These are phyloP conservation scores for Liquidambar formosana DNA, from an alignment of 164 flowering plant species.

Conservation along the genomic window DNA sequence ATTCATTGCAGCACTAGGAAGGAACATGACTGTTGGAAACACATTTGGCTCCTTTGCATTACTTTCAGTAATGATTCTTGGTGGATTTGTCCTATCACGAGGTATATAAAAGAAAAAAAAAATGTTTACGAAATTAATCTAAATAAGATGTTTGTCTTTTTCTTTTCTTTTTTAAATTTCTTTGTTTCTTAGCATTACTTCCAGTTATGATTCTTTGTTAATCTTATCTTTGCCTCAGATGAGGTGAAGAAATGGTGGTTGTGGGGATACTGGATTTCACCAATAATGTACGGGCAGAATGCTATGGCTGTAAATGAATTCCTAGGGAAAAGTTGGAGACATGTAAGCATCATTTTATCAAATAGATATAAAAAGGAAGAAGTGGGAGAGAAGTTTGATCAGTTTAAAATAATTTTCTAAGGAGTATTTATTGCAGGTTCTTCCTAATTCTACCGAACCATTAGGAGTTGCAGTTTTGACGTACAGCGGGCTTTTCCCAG, in stretches of 20 bases:
- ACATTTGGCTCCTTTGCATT: conserved; percentile 52
- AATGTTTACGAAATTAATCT: not conserved
- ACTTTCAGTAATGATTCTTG: conserved; percentile 37
- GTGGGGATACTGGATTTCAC: conserved; percentile 59
- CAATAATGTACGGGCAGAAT: conserved; percentile 52
- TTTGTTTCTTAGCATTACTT: too few relatives aligned
- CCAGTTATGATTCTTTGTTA: too few relatives aligned
- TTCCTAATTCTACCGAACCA: conserved; percentile 26
- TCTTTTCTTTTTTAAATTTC: too few relatives aligned
- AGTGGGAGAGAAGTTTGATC: too few relatives aligned
- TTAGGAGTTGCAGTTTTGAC: conserved; percentile 44
- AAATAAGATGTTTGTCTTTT: not conserved
- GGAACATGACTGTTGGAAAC: conserved; percentile 50
- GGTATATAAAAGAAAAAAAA: too few relatives aligned
- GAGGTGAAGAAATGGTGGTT: conserved; percentile 38
- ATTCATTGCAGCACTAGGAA: conserved; percentile 41
- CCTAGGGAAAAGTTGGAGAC: conserved; percentile 45
- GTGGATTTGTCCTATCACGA: conserved; percentile 55
- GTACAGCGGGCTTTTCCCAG: conserved; percentile 43
- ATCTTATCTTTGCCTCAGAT: conserved; percentile 15
- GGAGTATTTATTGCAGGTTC: conserved; percentile 8
- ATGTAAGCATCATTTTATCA: conserved; percentile 24
- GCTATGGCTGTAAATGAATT: conserved; percentile 45
- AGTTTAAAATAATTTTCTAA: too few relatives aligned
- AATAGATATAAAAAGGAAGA: too few relatives aligned